Conservation (phyloP, 208 protist genomes). For the Crithidia acanthocephali region DNA sequence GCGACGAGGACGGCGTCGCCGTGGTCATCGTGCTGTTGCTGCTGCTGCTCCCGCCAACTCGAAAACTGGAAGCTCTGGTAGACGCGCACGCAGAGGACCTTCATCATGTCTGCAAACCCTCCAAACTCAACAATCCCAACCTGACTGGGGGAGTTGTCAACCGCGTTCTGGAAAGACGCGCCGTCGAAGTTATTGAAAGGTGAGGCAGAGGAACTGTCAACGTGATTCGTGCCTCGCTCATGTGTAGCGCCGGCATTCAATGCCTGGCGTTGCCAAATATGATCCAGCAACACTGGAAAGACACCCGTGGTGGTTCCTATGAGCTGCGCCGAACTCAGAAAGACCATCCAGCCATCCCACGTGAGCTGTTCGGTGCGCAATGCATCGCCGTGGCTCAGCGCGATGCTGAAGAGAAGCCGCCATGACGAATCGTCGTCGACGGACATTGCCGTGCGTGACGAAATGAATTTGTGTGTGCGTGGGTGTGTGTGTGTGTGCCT, state of each 20-base stretch:
- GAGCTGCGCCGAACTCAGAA: conserved; percentile 64
- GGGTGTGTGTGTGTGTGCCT: no score
- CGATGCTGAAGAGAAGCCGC: conserved; percentile 85
- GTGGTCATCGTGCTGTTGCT: conserved; percentile 24
- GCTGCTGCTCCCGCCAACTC: conserved; percentile 26
- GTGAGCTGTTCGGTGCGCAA: conserved; percentile 43
- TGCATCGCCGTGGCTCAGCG: conserved; percentile 77
- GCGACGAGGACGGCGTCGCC: conserved; percentile 28
- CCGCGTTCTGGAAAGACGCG: neutral
- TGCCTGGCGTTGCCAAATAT: conserved; percentile 59
- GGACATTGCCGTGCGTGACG: conserved; percentile 22
- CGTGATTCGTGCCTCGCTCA: neutral
- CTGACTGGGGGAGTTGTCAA: neutral
- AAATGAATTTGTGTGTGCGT: neutral
- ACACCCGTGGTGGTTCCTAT: conserved; percentile 69
- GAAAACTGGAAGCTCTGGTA: conserved; percentile 63
- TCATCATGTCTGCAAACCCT: conserved; percentile 87
- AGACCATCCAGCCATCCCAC: conserved; percentile 60
- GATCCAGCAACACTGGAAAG: conserved; percentile 69
- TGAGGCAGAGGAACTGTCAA: neutral
- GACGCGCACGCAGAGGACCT: conserved; percentile 81
- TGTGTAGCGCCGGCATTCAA: neutral
- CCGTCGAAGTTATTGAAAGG: neutral
- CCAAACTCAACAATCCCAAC: conserved; percentile 60
- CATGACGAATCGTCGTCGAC: conserved; percentile 58